These are phyloP conservation scores for Rhododendron ferrugineum DNA, from an alignment of 148 eudicot species.

Conservation along the genomic window DNA sequence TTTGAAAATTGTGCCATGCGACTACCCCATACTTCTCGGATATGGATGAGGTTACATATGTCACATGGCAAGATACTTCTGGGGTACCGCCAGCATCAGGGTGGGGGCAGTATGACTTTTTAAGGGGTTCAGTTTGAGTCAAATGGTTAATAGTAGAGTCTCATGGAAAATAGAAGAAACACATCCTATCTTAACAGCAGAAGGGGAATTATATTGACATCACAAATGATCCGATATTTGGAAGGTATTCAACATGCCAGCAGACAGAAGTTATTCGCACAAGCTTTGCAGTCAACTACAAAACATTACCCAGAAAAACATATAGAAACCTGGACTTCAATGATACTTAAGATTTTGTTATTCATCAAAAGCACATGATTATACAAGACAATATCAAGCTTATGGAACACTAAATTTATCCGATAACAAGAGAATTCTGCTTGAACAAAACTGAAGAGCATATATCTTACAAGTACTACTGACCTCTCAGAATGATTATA, in stretches of 20 bases:
- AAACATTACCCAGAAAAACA: background rate
- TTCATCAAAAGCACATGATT: background rate
- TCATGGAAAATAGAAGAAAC: background rate
- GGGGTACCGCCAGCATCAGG: no score
- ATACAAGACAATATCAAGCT: background rate
- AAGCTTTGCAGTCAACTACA: background rate
- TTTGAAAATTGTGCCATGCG: background rate
- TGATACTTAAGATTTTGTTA: background rate
- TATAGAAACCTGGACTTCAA: background rate
- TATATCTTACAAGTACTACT: slow-evolving; percentile 13
- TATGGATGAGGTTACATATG: background rate
- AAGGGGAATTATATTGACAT: background rate
- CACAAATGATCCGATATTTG: background rate
- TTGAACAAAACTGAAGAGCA: slow-evolving; percentile 5
- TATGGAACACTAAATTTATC: background rate
- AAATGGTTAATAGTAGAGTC: background rate
- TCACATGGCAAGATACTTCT: no score
- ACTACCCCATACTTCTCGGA: background rate
- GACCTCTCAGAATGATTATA: slow-evolving; percentile 97
- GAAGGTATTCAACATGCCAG: background rate
- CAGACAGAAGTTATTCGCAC: background rate
- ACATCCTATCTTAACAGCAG: background rate
- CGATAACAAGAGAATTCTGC: background rate
- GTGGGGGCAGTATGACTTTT: background rate
- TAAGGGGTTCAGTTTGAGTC: background rate